Base-by-base conservation (phyloP, 176 grass and related monocot genomes). In the Carex scoparia region DNA sequence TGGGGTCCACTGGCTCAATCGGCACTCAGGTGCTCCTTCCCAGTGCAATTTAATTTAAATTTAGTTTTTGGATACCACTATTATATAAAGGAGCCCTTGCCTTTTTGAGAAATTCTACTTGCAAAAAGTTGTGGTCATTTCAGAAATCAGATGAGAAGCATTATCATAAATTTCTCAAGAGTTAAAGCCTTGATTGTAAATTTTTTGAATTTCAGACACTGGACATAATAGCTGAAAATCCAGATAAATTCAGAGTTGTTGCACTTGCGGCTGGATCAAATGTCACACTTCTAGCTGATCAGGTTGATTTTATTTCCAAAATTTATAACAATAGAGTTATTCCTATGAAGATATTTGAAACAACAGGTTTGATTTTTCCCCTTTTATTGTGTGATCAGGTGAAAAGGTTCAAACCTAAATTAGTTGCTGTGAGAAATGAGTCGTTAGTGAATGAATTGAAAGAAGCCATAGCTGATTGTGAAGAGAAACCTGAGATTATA, bases 241-340 rank as follows among this genome's bases (percentile, higher is more conserved):
- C 96, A 19, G 93, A 99, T 76, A 99, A 99, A 78, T 99, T 99
- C 90, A 67, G 74, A 71, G 88, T 99, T 56, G 96, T 99, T 84
- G 96, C 93, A 84, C 96, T 99, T 61, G 96, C 96, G 35, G 96
- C 96, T 89, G 96, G 96, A 74, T 98, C 93, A 77, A 98, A 98
- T 82, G 91, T 99, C 77, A 94, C 90, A 18, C 91, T 99, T 91
- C 87, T 99, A 57, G 96, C 96, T 87, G 93, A 99, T 86, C 96
- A 99, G 96, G 93, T 98, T 83, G 8, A 55, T 23, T 19, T 66
- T 15, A 16, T 56, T 81, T 53, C 60, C 1, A 11, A 11, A 91
- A 23, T 1, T 79, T 55, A 42, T 55, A 80, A 61, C 30, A 9
- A 35, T 15, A 86, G 0, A 58, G 44, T 49, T 85, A 19, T 55